Evolutionary conservation across 2,329 filamentous ascomycete genomes (phyloP), one percentile per base, ranked within the genome.

Genomic region (Bipolaris victoriae): DNA sequence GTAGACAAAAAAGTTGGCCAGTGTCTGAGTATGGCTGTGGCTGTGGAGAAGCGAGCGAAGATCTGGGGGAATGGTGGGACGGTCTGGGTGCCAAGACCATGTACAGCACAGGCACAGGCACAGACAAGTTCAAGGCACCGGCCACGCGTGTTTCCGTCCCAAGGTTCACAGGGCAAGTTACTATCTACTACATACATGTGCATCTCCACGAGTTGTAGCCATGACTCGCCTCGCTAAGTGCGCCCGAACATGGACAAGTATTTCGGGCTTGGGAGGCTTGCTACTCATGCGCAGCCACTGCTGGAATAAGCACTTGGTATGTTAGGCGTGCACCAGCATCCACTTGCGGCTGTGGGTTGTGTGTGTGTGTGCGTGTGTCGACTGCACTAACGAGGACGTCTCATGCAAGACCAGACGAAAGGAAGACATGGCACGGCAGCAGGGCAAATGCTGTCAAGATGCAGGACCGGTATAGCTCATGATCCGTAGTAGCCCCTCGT

Each of bases 51-150:
- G 22, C 39, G 46, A 44, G 39, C 20, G 16, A 44, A 31, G 37
- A 55, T 55, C 37, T 55, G 20, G 52, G 39, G 52, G 20, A 20
- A 44, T n/a, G 45, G 52, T 33, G 37, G 49, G 52, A 33, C 36
- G 9, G 24, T 7, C 11, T 29, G 41, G n/a, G 5, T 48, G 45
- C 45, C 45, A 36, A 48, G 45, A 37, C 36, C 20, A 37, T 16
- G 45, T 26, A 49, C 46, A 15, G 43, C 29, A 33, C 7, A 15
- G 15, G 41, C 24, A 24, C 26, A n/a, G 41, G 22, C 13, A 43
- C 40, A 16, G 43, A 46, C 31, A 33, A 20, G 20, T 20, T 3
- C 20, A 20, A 20, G 20, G 20, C 20, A 20, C 24, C 24, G 7
- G 24, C 24, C 24, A 2, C 24, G 24, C 24, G 24, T 26, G 24